Conservation (phyloP, 352 stramenopile genomes). For the Pythium apleroticum region DNA sequence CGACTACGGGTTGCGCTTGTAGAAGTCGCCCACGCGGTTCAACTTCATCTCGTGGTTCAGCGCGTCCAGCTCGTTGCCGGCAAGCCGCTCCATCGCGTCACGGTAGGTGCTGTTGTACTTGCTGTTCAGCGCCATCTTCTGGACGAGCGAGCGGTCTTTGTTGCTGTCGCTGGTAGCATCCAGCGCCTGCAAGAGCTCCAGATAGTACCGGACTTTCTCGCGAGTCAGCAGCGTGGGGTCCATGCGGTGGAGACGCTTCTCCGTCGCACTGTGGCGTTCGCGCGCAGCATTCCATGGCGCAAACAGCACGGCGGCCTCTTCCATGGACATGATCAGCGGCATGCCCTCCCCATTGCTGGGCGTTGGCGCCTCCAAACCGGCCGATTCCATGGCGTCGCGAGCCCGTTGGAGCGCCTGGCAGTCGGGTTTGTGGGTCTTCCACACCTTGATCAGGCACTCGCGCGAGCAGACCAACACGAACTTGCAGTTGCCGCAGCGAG, state of each 20-base stretch:
- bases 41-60: slow-evolving; percentile 28
- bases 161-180: slow-evolving; percentile 27
- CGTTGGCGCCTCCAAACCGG: background rate
- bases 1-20: slow-evolving; percentile 11
- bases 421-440: slow-evolving; percentile 4
- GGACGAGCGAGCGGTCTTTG: slow-evolving; percentile 22
- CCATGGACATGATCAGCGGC: background rate
- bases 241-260: slow-evolving; percentile 4
- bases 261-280: background rate
- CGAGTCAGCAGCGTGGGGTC: slow-evolving; percentile 6
- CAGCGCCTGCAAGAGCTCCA: slow-evolving; percentile 18
- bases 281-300: background rate
- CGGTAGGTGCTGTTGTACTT: slow-evolving; percentile 37
- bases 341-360: background rate
- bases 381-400: background rate
- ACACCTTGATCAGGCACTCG: slow-evolving; percentile 1
- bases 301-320: background rate
- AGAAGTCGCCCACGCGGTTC: slow-evolving; percentile 25
- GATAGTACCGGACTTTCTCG: slow-evolving; percentile 9
- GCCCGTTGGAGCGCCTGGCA: background rate
- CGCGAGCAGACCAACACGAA: slow-evolving; percentile 6
- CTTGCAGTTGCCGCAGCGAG: slow-evolving; percentile 9
- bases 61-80: slow-evolving; percentile 19
- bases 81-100: slow-evolving; percentile 29
- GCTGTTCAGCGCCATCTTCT: slow-evolving; percentile 41